Evolutionary conservation across 1,139 yeast genomes (phyloP), one percentile per base, ranked within the genome.

Genomic region (Taiozyma sp.): DNA sequence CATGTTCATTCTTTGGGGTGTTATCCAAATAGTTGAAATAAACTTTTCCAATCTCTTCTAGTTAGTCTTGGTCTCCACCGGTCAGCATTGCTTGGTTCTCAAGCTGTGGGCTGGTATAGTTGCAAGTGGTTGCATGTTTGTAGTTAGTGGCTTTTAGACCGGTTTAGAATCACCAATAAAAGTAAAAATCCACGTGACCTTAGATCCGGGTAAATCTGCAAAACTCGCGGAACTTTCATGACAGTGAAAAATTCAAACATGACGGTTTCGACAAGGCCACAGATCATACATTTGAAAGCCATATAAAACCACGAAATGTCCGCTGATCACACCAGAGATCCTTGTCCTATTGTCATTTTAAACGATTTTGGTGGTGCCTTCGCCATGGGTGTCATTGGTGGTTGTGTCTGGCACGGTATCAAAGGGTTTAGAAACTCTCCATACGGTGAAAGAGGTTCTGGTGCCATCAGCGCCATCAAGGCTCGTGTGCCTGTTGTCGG

Each of bases 281-380:
- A 29, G 26, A 24, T 7, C 10, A 30, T 3, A 13, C 34, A 30
- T 14, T 30, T 13, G 7, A 13, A 13, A 30, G n/a, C 11, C n/a
- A 30, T 13, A 30, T 30, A 30, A 30, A 30, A 13, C 11, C n/a
- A 14, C n/a, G 13, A 24, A 10, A 84, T 85, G 91, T 84, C 93
- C 47, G 97, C 97, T 53, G 99, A 95, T 75, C 99, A 93, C 72
- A 82, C 97, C 44, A 88, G 99, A 82, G 99, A 93, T 69, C 99
- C 99, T 64, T 93, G 99, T 75, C 99, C 99, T 54, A 81, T 91
- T 61, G 98, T 93, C 57, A 90, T 93, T 61, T 75, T 93, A 59
- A 91, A 85, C 71, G 99, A 93, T 76, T 93, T 93, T 65, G 99
- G 99, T 65, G 98, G 98, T 68, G 98, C 99, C 52, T 93, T 90